phyloP scores from a whole-genome alignment of 805 yeast species.

The Hanseniaspora thailandica region DNA sequence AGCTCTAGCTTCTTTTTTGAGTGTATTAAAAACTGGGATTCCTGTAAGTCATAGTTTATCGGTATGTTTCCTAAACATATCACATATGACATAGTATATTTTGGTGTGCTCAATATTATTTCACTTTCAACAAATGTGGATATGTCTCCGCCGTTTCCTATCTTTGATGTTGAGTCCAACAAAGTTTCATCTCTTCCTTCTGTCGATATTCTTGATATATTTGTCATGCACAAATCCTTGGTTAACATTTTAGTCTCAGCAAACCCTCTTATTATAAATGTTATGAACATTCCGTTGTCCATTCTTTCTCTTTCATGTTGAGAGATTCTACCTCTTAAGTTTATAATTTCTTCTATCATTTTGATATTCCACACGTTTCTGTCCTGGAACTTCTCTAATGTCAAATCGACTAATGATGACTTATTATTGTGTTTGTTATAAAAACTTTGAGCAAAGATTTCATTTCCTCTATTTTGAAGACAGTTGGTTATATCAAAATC shows the following conservation, averaged over 20 bases:
- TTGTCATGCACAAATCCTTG: slow-evolving; percentile 40
- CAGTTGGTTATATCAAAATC: slow-evolving; percentile 80
- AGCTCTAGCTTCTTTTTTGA: slow-evolving; percentile 50
- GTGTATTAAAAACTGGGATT: slow-evolving; percentile 43
- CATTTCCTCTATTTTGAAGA: slow-evolving; percentile 55
- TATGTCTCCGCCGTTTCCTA: slow-evolving; percentile 84
- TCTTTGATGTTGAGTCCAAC: slow-evolving; percentile 19
- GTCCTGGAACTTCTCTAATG: slow-evolving; percentile 45
- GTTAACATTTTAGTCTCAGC: slow-evolving; percentile 48
- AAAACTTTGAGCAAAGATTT: slow-evolving; percentile 4
- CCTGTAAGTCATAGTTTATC: slow-evolving; percentile 85
- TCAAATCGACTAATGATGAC: slow-evolving; percentile 28
- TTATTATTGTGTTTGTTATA: slow-evolving; percentile 20
- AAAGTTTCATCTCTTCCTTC: slow-evolving; percentile 42
- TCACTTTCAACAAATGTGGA: slow-evolving; percentile 90
- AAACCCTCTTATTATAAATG: slow-evolving; percentile 83
- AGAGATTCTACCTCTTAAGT: slow-evolving; percentile 58
- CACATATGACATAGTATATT: slow-evolving; percentile 54
- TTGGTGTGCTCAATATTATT: slow-evolving; percentile 46
- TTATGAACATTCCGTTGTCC: slow-evolving; percentile 60
- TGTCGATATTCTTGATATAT: slow-evolving; percentile 83
- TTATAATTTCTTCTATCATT: slow-evolving; percentile 66
- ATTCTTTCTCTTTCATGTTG: slow-evolving; percentile 43
- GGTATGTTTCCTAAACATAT: slow-evolving; percentile 91
- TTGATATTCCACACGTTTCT: slow-evolving; percentile 86